A percentile compares a stretch with the other conserved stretches of the same genome.
Evolutionary conservation across 345 rosid species (phyloP).

Genomic region (Boechera divaricarpa): DNA sequence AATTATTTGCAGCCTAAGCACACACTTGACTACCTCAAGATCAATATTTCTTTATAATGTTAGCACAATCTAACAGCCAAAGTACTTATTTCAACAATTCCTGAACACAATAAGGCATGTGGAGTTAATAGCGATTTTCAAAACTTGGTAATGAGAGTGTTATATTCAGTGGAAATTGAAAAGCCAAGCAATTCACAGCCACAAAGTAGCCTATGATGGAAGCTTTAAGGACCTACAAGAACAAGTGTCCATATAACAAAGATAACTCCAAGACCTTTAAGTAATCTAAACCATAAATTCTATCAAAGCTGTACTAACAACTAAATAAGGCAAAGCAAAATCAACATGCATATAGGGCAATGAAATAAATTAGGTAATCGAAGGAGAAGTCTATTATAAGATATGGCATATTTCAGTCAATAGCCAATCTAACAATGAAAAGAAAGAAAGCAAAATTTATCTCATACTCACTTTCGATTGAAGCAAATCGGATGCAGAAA

Average conservation of each 20-base stretch:
- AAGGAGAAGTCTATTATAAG: no score
- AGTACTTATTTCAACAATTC: not conserved
- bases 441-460: not conserved
- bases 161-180: not conserved
- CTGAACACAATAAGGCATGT: not conserved
- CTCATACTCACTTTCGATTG: slow-evolving; percentile 44
- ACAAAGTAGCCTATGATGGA: not conserved
- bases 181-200: not conserved
- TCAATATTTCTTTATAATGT: not conserved
- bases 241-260: not conserved
- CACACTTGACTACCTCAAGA: slow-evolving; percentile 7
- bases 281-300: not conserved
- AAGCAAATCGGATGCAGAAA: slow-evolving; percentile 49
- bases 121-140: not conserved
- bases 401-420: no score
- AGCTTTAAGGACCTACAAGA: not conserved
- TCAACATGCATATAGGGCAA: not conserved
- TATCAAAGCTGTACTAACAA: not conserved
- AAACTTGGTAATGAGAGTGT: not conserved
- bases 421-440: not conserved
- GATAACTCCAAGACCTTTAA: not conserved
- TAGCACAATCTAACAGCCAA: not conserved
- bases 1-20: slow-evolving; percentile 3
- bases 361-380: no score
- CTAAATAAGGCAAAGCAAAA: not conserved